Conservation (phyloP, 2,329 filamentous ascomycete species). For the Plenodomus tracheiphilus region DNA sequence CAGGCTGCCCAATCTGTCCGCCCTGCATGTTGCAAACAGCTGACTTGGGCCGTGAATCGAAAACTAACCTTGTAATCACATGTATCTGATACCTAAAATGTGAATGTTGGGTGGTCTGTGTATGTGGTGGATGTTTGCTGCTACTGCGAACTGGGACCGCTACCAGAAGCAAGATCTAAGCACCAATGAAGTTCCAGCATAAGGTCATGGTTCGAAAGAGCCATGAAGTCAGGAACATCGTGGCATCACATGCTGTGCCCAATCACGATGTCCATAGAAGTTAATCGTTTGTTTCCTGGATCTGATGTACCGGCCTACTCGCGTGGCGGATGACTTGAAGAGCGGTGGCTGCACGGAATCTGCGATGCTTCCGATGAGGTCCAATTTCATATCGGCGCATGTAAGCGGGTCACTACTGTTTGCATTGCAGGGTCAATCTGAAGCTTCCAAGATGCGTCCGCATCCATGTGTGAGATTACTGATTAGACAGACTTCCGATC, state of each 20-base stretch:
- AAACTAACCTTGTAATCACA: not conserved
- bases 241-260: not conserved
- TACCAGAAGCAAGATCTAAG: not conserved
- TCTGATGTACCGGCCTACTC: too few species aligned
- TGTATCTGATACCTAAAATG: not conserved
- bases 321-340: too few species aligned
- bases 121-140: conserved; percentile 16
- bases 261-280: not conserved
- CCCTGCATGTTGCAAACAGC: not conserved
- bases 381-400: too few species aligned
- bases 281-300: not conserved
- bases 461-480: too few species aligned
- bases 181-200: not conserved
- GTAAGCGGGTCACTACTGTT: too few species aligned
- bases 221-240: not conserved
- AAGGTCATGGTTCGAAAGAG: not conserved
- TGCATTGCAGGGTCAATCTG: too few species aligned
- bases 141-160: conserved; percentile 1
- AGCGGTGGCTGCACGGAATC: too few species aligned
- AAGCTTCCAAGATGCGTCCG: too few species aligned
- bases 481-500: too few species aligned
- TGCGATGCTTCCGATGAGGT: too few species aligned
- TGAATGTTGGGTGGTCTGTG: conserved; percentile 7
- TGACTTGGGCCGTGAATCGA: not conserved
- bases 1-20: not conserved